These are phyloP conservation scores for Selaginella tamariscina DNA, from an alignment of 75 land plant genomes.

Conservation along the genomic window DNA sequence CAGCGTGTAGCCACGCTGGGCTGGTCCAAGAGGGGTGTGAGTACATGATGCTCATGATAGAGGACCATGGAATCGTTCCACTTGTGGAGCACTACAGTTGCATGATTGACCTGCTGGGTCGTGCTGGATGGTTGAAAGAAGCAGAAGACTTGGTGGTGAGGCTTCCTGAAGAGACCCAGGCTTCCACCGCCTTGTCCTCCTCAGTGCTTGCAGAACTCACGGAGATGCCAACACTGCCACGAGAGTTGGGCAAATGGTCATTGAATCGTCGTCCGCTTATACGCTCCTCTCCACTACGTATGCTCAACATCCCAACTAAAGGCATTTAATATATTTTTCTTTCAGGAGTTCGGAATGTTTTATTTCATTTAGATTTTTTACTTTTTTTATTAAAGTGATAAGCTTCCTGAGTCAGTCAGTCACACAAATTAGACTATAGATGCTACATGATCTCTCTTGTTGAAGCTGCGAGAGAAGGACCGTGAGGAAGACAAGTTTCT, in stretches of 20 bases:
- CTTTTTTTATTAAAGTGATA: too few species aligned
- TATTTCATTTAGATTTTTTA: too few species aligned
- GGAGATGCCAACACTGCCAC: not conserved
- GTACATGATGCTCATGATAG: not conserved
- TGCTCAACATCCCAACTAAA: too few species aligned
- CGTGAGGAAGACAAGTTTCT: not conserved
- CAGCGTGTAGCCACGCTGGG: not conserved
- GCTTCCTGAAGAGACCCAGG: not conserved
- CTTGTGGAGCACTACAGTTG: not conserved
- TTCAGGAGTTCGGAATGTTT: too few species aligned
- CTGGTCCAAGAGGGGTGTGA: conserved; percentile 1
- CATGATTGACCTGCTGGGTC: conserved; percentile 12
- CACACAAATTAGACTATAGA: not conserved
- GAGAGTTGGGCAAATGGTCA: not conserved
- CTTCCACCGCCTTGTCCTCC: not conserved
- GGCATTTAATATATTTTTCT: too few species aligned
- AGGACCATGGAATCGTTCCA: conserved; percentile 7
- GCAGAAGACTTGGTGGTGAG: not conserved
- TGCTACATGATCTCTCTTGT: not conserved
- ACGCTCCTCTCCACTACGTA: not conserved
- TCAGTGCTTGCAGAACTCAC: conserved; percentile 7
- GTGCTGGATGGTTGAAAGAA: not conserved
- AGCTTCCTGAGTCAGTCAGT: too few species aligned
- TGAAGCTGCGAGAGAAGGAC: not conserved
- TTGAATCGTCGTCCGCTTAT: not conserved